Conservation (phyloP, 1,139 yeast genomes). For the Petasospora fabianii region DNA sequence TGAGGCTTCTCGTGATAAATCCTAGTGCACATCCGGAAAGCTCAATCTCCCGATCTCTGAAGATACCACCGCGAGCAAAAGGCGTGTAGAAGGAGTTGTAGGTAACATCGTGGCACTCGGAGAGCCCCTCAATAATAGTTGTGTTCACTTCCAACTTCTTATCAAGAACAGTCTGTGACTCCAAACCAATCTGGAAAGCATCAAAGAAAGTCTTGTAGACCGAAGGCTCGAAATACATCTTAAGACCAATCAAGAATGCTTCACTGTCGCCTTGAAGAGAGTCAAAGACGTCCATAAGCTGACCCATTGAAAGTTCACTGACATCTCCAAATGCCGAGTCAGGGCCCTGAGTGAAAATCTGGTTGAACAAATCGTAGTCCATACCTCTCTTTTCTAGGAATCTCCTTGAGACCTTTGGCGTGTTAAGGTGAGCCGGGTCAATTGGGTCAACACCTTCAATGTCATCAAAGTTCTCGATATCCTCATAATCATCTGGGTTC, state of each 20-base stretch:
- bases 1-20: too few species aligned
- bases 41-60: too few species aligned
- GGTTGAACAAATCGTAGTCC: not conserved
- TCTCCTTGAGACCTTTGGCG: not conserved
- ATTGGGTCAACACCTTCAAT: constrained; percentile 3
- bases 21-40: too few species aligned
- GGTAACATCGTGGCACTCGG: too few species aligned
- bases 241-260: constrained; percentile 11
- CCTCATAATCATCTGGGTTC: constrained; percentile 6
- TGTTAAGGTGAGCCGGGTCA: not conserved
- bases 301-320: constrained; percentile 12
- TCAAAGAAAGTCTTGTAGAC: constrained; percentile 10
- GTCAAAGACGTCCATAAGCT: constrained; percentile 15
- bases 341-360: not conserved
- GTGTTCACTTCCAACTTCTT: too few species aligned
- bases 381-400: constrained; percentile 1
- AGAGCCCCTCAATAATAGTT: too few species aligned
- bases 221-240: constrained; percentile 6
- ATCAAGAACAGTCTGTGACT: not conserved
- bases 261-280: constrained; percentile 9
- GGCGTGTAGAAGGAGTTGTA: too few species aligned
- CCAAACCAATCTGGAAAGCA: not conserved
- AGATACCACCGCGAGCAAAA: too few species aligned
- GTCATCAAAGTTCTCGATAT: constrained; percentile 3
- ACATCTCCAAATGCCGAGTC: constrained; percentile 4